Evolutionary conservation across 345 rosid species (phyloP).

Genomic region (Pseudoturritis turrita): DNA sequence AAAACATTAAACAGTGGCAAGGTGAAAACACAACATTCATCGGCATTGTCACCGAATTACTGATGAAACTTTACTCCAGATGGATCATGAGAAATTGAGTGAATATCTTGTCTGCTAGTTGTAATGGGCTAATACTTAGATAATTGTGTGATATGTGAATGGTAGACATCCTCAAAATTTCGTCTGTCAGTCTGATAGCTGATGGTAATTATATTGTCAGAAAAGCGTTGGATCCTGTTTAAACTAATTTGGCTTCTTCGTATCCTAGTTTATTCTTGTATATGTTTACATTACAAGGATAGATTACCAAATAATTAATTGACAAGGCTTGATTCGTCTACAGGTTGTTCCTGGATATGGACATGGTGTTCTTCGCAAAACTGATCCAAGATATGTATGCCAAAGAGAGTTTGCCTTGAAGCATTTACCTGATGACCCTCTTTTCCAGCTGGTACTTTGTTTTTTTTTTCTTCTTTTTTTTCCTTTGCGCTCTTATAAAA

Average conservation of each 20-base stretch:
- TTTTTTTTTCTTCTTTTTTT: neutral
- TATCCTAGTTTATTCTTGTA: neutral
- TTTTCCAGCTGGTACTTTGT: slow-evolving; percentile 76
- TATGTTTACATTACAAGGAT: neutral
- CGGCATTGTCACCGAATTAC: neutral
- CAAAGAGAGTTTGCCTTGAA: slow-evolving; percentile 98
- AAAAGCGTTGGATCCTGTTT: neutral
- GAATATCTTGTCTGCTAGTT: neutral
- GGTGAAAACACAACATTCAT: slow-evolving; percentile 41
- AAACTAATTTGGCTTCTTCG: too few relatives aligned
- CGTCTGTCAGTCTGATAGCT: too few relatives aligned
- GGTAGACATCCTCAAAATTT: too few relatives aligned
- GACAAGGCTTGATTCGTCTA: slow-evolving; percentile 1
- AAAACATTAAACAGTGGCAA: slow-evolving; percentile 91
- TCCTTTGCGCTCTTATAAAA: neutral
- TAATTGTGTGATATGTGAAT: neutral
- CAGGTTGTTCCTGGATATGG: slow-evolving; percentile 99
- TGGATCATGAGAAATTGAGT: neutral
- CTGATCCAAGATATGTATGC: slow-evolving; percentile 93
- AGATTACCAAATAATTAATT: neutral
- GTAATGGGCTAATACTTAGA: neutral
- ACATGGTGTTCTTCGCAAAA: slow-evolving; percentile 93
- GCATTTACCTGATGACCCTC: slow-evolving; percentile 92
- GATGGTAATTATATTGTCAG: neutral
- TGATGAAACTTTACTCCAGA: neutral